These are phyloP conservation scores for Pseudopyricularia cyperi DNA, from an alignment of 2,329 filamentous ascomycete genomes.

Conservation along the genomic window DNA sequence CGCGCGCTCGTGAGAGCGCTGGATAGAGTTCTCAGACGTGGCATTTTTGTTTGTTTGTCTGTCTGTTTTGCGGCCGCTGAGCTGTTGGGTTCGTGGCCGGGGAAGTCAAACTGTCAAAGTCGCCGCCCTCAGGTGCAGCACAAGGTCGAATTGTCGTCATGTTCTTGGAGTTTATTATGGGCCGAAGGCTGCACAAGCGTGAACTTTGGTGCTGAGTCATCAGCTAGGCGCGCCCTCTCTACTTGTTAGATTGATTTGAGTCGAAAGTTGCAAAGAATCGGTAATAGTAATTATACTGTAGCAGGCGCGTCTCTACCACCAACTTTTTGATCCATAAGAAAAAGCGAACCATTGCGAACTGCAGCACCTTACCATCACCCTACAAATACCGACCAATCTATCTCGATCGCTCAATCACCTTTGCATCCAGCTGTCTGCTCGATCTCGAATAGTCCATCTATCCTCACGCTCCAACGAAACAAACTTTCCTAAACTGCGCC, in stretches of 20 bases:
- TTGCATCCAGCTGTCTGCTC: neutral
- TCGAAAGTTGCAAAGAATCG: too few relatives aligned
- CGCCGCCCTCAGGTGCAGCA: too few relatives aligned
- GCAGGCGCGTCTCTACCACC: too few relatives aligned
- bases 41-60: too few relatives aligned
- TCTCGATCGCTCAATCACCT: neutral
- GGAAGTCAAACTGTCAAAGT: too few relatives aligned
- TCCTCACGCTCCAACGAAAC: neutral
- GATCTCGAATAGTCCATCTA: neutral
- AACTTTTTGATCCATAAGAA: too few relatives aligned
- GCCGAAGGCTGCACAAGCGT: neutral
- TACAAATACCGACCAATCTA: neutral
- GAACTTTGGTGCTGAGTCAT: neutral
- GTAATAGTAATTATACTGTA: too few relatives aligned
- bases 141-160: too few relatives aligned
- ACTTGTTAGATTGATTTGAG: too few relatives aligned
- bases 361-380: neutral
- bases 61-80: too few relatives aligned
- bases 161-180: neutral
- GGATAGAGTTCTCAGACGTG: conserved; percentile 8
- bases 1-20: conserved; percentile 10
- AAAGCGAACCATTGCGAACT: neutral
- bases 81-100: too few relatives aligned
- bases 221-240: neutral
- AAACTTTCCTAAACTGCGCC: neutral